These are phyloP conservation scores for Coprinellus micaceus DNA, from an alignment of 768 basidiomycete species.

Conservation along the genomic window DNA sequence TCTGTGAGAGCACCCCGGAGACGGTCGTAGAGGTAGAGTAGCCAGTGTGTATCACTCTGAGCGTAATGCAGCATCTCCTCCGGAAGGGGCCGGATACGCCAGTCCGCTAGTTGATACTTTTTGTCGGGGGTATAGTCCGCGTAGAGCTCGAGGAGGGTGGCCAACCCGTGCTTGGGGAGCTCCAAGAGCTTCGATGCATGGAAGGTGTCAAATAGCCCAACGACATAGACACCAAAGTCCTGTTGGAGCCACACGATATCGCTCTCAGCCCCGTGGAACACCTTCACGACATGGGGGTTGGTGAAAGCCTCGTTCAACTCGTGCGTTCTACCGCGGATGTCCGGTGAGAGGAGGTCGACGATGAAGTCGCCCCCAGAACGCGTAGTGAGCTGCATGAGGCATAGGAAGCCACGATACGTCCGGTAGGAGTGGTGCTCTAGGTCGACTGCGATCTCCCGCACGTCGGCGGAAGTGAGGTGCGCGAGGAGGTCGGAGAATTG, in stretches of 20 bases:
- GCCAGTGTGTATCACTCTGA: conserved; percentile 93
- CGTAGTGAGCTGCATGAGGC: conserved; percentile 90
- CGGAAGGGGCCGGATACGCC: conserved; percentile 89
- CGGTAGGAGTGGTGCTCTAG: conserved; percentile 91
- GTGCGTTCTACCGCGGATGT: conserved; percentile 68
- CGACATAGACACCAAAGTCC: conserved; percentile 90
- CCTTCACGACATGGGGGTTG: conserved; percentile 82
- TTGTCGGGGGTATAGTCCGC: conserved; percentile 92
- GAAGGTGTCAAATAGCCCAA: conserved; percentile 96
- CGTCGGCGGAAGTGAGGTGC: conserved; percentile 45
- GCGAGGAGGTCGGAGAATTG: conserved; percentile 62
- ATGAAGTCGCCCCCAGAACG: conserved; percentile 67
- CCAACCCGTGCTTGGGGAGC: conserved; percentile 80
- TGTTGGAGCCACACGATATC: conserved; percentile 97
- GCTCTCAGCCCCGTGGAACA: conserved; percentile 91
- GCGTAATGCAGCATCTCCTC: conserved; percentile 90
- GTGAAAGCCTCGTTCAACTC: conserved; percentile 81
- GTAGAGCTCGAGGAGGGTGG: conserved; percentile 80
- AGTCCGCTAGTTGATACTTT: conserved; percentile 94
- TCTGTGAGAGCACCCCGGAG: conserved; percentile 86
- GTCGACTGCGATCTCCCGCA: conserved; percentile 87
- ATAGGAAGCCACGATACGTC: conserved; percentile 82
- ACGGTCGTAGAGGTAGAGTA: conserved; percentile 88
- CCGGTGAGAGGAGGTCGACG: conserved; percentile 63
- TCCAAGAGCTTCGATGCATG: conserved; percentile 89